phyloP scores from a whole-genome alignment of 345 rosid species.

The Cardamine chenopodiifolia region DNA sequence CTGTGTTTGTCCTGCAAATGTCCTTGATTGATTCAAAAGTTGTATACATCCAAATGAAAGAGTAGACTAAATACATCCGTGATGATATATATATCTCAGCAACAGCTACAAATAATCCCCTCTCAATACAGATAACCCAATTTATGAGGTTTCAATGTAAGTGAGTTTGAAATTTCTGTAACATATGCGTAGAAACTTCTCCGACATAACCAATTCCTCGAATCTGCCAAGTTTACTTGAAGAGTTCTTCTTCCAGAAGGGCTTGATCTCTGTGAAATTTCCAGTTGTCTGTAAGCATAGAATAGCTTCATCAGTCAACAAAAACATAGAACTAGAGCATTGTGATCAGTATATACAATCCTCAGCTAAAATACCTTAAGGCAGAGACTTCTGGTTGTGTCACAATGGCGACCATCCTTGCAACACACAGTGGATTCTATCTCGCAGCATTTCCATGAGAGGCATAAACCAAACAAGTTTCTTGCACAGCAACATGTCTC shows the following conservation, averaged over 20 bases:
- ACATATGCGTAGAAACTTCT: constrained; percentile 22
- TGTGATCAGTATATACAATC: constrained; percentile 12
- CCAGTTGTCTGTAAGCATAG: constrained; percentile 35
- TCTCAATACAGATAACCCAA: constrained; percentile 18
- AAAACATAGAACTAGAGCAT: not conserved
- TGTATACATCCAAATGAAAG: constrained; percentile 35
- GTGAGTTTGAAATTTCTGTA: constrained; percentile 6
- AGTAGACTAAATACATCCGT: constrained; percentile 22
- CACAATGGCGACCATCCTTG: constrained; percentile 68
- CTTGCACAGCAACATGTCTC: constrained; percentile 84
- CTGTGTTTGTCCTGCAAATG: constrained; percentile 22
- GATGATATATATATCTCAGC: constrained; percentile 27
- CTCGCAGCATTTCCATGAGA: constrained; percentile 90
- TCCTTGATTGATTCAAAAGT: constrained; percentile 16
- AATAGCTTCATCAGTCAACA: constrained; percentile 17
- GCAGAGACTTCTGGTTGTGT: constrained; percentile 59
- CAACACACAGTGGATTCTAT: constrained; percentile 79
- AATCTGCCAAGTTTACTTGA: constrained; percentile 33
- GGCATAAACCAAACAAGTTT: constrained; percentile 68
- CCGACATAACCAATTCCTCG: constrained; percentile 40
- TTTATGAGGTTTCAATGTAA: not conserved
- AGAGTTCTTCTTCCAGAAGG: constrained; percentile 39
- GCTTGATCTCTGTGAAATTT: constrained; percentile 39
- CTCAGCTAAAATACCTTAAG: constrained; percentile 55
- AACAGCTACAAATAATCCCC: constrained; percentile 32